Conservation (phyloP, 305 asterid species). For the Vinca major region DNA sequence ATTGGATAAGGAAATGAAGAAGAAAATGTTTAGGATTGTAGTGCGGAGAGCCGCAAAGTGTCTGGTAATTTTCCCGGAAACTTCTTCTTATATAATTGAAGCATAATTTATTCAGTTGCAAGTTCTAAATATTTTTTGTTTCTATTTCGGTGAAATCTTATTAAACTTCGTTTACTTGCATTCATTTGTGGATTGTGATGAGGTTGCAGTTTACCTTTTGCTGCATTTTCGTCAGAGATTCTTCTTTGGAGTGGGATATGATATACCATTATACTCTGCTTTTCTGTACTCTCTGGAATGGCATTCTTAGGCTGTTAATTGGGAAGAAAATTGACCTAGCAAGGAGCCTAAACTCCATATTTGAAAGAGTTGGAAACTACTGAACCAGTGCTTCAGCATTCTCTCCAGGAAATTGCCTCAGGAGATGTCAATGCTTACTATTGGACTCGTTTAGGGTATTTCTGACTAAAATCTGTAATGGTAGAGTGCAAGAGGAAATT, state of each 20-base stretch:
- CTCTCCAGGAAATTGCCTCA: background rate
- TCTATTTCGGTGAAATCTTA: background rate
- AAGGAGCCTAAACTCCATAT: background rate
- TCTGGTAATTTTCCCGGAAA: slow-evolving; percentile 40
- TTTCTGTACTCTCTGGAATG: background rate
- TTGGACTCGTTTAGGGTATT: background rate
- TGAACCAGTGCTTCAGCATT: background rate
- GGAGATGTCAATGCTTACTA: background rate
- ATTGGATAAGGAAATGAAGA: slow-evolving; percentile 58
- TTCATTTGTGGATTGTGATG: background rate
- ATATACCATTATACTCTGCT: background rate
- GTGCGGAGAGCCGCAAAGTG: slow-evolving; percentile 68
- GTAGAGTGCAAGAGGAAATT: background rate
- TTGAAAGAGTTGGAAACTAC: background rate
- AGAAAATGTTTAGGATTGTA: slow-evolving; percentile 43
- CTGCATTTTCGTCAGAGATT: background rate
- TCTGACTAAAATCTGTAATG: background rate
- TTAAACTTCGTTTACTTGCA: background rate
- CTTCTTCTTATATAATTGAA: background rate
- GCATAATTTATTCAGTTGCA: background rate
- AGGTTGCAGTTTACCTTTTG: slow-evolving; percentile 1
- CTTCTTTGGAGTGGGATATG: background rate
- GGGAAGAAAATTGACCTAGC: background rate
- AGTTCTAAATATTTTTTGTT: background rate
- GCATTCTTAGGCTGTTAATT: background rate